Evolutionary conservation across 192 early-diverging fungal species (phyloP).

Genomic region (Coemansia sp.): DNA sequence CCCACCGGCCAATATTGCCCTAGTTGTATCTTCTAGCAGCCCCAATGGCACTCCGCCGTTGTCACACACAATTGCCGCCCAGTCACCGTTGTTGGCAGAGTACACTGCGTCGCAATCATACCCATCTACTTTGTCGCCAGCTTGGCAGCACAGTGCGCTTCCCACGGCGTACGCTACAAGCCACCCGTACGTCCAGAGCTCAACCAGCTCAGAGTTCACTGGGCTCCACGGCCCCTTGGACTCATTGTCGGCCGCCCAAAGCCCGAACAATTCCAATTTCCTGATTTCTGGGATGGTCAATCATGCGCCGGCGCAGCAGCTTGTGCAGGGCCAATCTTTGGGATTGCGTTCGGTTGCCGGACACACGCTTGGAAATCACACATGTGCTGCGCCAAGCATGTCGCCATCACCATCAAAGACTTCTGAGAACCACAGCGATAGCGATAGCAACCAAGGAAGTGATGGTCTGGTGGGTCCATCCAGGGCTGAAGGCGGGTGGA

Average conservation of each 20-base stretch:
- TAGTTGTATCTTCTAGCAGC: background rate
- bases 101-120: background rate
- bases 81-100: background rate
- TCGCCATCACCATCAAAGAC: background rate
- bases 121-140: background rate
- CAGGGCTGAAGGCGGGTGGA: constrained; percentile 14
- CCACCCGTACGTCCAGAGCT: background rate
- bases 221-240: background rate
- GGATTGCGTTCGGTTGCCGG: background rate
- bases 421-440: background rate
- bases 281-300: constrained; percentile 1
- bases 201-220: background rate
- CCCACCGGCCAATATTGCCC: constrained; percentile 7
- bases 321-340: background rate
- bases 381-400: background rate
- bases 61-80: constrained; percentile 4
- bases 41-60: background rate
- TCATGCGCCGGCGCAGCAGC: background rate
- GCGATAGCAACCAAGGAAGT: constrained; percentile 10
- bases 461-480: background rate
- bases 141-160: background rate
- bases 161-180: background rate
- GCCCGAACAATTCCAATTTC: background rate
- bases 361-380: background rate
- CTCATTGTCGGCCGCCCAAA: constrained; percentile 5